A percentile compares a stretch with the other conserved stretches of the same genome.
These are phyloP conservation scores for Lecanicillium sp. DNA, from an alignment of 2,329 filamentous ascomycete genomes.

Conservation along the genomic window DNA sequence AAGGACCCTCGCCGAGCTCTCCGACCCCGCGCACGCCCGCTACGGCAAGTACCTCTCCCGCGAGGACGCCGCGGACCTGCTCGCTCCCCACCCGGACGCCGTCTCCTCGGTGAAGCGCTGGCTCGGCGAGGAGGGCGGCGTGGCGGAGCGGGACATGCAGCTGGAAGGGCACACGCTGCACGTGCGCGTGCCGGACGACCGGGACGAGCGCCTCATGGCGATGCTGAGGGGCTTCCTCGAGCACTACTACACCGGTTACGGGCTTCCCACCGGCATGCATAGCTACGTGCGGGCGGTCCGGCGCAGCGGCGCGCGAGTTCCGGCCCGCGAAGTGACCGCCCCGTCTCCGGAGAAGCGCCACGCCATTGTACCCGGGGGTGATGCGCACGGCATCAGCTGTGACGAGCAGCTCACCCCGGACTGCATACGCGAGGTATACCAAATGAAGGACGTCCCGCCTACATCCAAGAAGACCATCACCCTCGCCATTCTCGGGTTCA, in stretches of 20 bases:
- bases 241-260: not conserved
- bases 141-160: conserved; percentile 30
- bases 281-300: not conserved
- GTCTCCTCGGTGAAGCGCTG: conserved; percentile 37
- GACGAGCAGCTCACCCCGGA: conserved; percentile 35
- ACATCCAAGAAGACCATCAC: conserved; percentile 55
- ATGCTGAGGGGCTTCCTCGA: not conserved
- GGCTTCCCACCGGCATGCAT: not conserved
- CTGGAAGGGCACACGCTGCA: conserved; percentile 35
- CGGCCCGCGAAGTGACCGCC: too few species aligned
- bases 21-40: conserved; percentile 38
- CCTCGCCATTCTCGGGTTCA: conserved; percentile 53
- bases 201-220: conserved; percentile 33
- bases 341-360: conserved; percentile 20
- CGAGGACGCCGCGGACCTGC: conserved; percentile 42
- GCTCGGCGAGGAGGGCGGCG: conserved; percentile 34
- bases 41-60: conserved; percentile 46
- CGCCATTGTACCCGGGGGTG: too few species aligned
- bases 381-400: conserved; percentile 26
- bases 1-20: conserved; percentile 40
- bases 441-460: conserved; percentile 40
- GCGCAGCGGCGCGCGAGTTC: not conserved
- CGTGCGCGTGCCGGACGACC: conserved; percentile 33
- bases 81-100: conserved; percentile 36
- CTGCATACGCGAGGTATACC: conserved; percentile 40